These are phyloP conservation scores for Senecio squalidus DNA, from an alignment of 140 eudicot genomes.

Conservation along the genomic window DNA sequence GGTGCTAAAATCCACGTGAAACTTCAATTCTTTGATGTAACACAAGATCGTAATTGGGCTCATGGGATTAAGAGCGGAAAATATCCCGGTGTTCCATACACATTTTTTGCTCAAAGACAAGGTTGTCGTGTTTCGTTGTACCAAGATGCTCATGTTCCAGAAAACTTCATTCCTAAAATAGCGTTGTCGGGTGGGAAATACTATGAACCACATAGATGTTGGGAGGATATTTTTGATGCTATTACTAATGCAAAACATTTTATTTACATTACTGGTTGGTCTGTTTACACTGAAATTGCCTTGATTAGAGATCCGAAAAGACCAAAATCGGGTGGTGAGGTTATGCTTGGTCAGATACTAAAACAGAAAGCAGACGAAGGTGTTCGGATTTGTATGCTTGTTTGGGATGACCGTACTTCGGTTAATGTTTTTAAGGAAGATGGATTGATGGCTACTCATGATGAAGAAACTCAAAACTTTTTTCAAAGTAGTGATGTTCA, in stretches of 20 bases:
- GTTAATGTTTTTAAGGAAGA: constrained; percentile 47
- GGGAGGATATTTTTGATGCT: constrained; percentile 85
- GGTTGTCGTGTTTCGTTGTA: constrained; percentile 69
- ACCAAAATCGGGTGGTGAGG: constrained; percentile 60
- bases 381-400: constrained; percentile 57
- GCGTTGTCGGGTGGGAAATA: constrained; percentile 51
- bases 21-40: constrained; percentile 59
- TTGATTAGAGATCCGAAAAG: constrained; percentile 58
- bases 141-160: constrained; percentile 85
- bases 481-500: constrained; percentile 47
- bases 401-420: constrained; percentile 83
- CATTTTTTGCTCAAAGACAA: constrained; percentile 59
- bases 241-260: constrained; percentile 59
- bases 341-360: constrained; percentile 59
- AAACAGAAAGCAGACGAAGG: constrained; percentile 68
- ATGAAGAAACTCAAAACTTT: constrained; percentile 54
- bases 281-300: constrained; percentile 62
- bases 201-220: constrained; percentile 61
- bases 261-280: constrained; percentile 81
- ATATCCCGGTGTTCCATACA: constrained; percentile 81
- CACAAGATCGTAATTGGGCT: constrained; percentile 66
- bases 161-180: constrained; percentile 59
- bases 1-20: constrained; percentile 74
- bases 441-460: constrained; percentile 83
- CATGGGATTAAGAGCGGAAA: constrained; percentile 51